phyloP scores from a whole-genome alignment of 331 rosid species.

The Malus hybrid region DNA sequence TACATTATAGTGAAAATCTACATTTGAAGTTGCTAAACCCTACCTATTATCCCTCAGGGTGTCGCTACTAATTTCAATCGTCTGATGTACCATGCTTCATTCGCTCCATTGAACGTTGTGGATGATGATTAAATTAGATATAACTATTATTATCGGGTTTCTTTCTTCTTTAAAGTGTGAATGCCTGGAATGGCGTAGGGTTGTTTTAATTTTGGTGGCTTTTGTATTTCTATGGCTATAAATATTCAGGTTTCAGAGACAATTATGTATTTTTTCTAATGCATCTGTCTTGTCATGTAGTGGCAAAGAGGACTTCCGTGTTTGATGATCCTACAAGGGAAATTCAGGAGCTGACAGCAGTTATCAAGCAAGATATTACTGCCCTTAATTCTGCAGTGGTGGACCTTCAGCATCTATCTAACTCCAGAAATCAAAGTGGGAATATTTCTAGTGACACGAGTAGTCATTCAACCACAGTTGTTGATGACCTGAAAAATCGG shows the following conservation, averaged over 20 bases:
- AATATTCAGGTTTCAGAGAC: not conserved
- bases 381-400: conserved; percentile 89
- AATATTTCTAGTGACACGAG: conserved; percentile 69
- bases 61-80: not conserved
- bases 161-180: not conserved
- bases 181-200: not conserved
- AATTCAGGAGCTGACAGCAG: conserved; percentile 82
- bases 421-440: conserved; percentile 62
- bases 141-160: not conserved
- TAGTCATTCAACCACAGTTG: conserved; percentile 84
- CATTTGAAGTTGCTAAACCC: not conserved
- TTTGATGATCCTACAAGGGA: conserved; percentile 85
- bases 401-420: conserved; percentile 63
- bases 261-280: not conserved
- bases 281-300: conserved; percentile 26
- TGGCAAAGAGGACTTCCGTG: conserved; percentile 90
- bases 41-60: not conserved
- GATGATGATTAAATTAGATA: not conserved
- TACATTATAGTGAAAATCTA: not conserved
- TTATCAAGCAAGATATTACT: conserved; percentile 89
- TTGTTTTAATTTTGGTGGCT: not conserved
- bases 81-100: not conserved
- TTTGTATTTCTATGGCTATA: not conserved
- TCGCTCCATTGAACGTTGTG: not conserved
- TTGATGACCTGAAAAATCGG: conserved; percentile 88